Base-by-base conservation (phyloP, 2,329 filamentous ascomycete genomes). In the Alternaria atra region DNA sequence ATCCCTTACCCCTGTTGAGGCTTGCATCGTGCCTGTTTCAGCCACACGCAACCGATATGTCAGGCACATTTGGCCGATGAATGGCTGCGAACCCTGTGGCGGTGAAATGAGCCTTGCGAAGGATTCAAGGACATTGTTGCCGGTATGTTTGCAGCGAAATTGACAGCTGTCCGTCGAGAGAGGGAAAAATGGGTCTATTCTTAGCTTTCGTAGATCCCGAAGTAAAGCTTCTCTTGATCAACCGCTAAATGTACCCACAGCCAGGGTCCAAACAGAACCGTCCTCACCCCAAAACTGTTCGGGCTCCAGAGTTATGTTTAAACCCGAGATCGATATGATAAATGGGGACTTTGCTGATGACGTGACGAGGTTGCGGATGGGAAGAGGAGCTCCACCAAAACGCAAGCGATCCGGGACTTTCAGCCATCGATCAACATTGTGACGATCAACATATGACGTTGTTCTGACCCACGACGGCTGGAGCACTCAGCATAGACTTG, bases 1-100 rank as follows among this genome's bases (percentile, higher is more conserved):
- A 59, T 52, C 50, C n/a, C n/a, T 53, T 17, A n/a, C 55, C 59
- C 59, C 55, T 61, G 56, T 59, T 34, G 44, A 54, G 55, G 43
- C 43, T 52, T 52, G 42, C 37, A 25, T 20, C 20, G 50, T 51
- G 37, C 55, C 53, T 46, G 58, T 60, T 52, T 60, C 55, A 61
- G 55, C 59, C 59, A 44, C 50, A 51, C 37, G 46, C 20, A 25
- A 23, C 32, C 25, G 32, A 20, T 34, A 39, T 34, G 12, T 20
- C 37, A 58, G 54, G 47, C 7, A 58, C 58, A n/a, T n/a, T n/a
- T 37, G 47, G 42, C 55, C 32, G 50, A 54, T 61, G 30, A 52
- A 57, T 37, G 48, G 55, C 35, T 58, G 48, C 39, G 39, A 56
- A 34, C n/a, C 25, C 30, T 60, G 52, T 60, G 57, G 57, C 57